Conservation (phyloP, 768 basidiomycete species). For the Vararia minispora region DNA sequence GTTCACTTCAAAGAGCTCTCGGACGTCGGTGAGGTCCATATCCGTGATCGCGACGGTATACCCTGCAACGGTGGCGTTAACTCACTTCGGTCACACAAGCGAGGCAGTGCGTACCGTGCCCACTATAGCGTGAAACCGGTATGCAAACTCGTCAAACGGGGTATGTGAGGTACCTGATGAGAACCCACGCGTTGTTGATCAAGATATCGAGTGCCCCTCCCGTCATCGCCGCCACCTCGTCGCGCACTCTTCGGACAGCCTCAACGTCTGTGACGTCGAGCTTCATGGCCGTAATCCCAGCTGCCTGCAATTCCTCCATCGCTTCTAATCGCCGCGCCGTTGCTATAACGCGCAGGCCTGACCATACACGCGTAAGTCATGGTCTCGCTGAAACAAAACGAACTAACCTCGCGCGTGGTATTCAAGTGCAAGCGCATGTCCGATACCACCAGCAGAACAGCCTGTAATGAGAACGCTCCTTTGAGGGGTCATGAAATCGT, state of each 20-base stretch:
- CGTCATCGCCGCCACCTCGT: slow-evolving; percentile 12
- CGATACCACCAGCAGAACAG: slow-evolving; percentile 18
- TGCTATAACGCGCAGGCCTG: slow-evolving; percentile 22
- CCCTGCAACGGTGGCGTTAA: slow-evolving; percentile 8
- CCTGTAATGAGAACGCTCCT: too few relatives aligned
- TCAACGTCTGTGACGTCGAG: slow-evolving; percentile 19
- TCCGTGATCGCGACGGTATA: slow-evolving; percentile 18
- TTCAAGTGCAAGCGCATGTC: slow-evolving; percentile 16
- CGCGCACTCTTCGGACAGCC: slow-evolving; percentile 7
- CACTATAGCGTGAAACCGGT: neutral
- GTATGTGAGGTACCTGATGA: neutral
- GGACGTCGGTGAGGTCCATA: slow-evolving; percentile 15
- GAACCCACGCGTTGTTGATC: slow-evolving; percentile 20
- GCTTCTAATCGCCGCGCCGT: slow-evolving; percentile 16
- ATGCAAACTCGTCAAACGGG: neutral
- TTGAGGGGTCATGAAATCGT: too few relatives aligned
- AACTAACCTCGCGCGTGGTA: slow-evolving; percentile 11
- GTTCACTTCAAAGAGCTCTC: slow-evolving; percentile 22
- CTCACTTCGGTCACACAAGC: too few relatives aligned
- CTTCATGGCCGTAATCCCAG: slow-evolving; percentile 14
- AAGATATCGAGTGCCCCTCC: slow-evolving; percentile 22
- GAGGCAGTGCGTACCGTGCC: neutral
- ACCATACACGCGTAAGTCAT: too few relatives aligned
- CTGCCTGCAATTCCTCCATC: slow-evolving; percentile 13
- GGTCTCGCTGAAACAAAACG: neutral